A percentile compares a stretch with the other conserved stretches of the same genome.
phyloP scores from a whole-genome alignment of 2,329 filamentous ascomycete genomes.

The Lachnellula willkommii region DNA sequence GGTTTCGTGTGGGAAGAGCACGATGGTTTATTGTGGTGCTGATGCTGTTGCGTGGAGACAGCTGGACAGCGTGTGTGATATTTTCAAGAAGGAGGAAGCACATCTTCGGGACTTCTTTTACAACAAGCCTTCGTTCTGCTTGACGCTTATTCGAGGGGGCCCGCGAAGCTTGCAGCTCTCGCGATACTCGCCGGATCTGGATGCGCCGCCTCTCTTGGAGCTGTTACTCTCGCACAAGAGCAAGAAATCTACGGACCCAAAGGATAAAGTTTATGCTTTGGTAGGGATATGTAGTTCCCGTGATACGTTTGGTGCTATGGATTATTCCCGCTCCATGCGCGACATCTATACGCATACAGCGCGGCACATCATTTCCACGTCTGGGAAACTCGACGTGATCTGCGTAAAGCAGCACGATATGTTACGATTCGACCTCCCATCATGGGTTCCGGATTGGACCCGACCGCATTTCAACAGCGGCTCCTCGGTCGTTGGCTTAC shows the following conservation, averaged over 20 bases:
- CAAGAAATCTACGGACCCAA: constrained; percentile 27
- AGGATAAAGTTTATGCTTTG: constrained; percentile 28
- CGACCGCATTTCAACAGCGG: constrained; percentile 11
- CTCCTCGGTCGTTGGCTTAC: constrained; percentile 17
- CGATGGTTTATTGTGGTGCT: constrained; percentile 35
- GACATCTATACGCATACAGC: constrained; percentile 24
- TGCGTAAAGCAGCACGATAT: constrained; percentile 23
- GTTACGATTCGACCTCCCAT: constrained; percentile 14
- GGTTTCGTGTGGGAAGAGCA: constrained; percentile 33
- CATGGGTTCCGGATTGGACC: constrained; percentile 27
- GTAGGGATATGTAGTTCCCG: constrained; percentile 23
- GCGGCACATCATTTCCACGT: constrained; percentile 20
- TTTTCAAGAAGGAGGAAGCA: constrained; percentile 12
- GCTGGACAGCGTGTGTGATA: constrained; percentile 27
- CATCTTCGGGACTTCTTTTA: constrained; percentile 17
- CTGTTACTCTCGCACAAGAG: constrained; percentile 25
- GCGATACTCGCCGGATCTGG: constrained; percentile 12
- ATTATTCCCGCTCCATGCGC: constrained; percentile 20
- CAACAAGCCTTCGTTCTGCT: constrained; percentile 12
- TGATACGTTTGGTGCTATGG: constrained; percentile 18
- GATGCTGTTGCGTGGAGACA: constrained; percentile 34
- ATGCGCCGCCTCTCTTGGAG: constrained; percentile 22
- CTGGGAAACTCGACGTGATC: constrained; percentile 23
- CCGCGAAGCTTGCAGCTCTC: constrained; percentile 23
- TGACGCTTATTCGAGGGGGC: constrained; percentile 21